Percentiles rank a stretch among this genome's conserved stretches.
Conservation (phyloP, 495 filamentous ascomycete species). For the Neurospora hispaniola region DNA sequence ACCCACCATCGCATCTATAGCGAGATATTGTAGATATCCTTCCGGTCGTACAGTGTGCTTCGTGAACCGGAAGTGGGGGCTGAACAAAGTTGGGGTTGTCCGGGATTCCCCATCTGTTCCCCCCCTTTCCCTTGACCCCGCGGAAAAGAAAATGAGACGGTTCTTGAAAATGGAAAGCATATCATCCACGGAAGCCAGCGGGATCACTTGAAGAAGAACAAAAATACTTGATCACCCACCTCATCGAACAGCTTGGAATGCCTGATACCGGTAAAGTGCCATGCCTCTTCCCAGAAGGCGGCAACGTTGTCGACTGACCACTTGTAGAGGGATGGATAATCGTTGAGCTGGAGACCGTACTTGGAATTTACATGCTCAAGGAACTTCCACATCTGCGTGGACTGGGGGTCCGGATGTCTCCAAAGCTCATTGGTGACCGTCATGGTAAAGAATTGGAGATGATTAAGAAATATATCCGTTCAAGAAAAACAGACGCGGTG, state of each 20-base stretch:
- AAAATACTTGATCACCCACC: slow-evolving; percentile 30
- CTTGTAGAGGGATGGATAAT: slow-evolving; percentile 60
- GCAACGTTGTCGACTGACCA: slow-evolving; percentile 76
- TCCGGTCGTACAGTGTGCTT: neutral
- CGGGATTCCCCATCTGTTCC: neutral
- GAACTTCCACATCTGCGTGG: slow-evolving; percentile 62
- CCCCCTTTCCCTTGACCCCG: neutral
- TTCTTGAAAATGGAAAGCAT: neutral
- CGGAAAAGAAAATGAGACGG: neutral
- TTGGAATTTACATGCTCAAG: slow-evolving; percentile 57
- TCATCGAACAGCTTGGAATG: slow-evolving; percentile 51
- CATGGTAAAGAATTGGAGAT: slow-evolving; percentile 13
- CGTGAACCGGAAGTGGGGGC: slow-evolving; percentile 1
- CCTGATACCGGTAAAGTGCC: slow-evolving; percentile 66
- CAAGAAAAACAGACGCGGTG: neutral
- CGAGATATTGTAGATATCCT: neutral
- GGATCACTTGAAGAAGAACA: neutral
- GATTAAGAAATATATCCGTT: neutral
- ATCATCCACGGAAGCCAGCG: neutral
- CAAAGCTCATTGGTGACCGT: slow-evolving; percentile 46
- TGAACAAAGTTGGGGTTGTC: neutral
- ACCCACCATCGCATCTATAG: neutral
- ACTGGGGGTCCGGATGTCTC: slow-evolving; percentile 55
- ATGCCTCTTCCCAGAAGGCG: slow-evolving; percentile 77
- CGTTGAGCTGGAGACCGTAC: slow-evolving; percentile 47